Base-by-base conservation (phyloP, 78 protist species). In the Mantamonas sphyraenae region DNA sequence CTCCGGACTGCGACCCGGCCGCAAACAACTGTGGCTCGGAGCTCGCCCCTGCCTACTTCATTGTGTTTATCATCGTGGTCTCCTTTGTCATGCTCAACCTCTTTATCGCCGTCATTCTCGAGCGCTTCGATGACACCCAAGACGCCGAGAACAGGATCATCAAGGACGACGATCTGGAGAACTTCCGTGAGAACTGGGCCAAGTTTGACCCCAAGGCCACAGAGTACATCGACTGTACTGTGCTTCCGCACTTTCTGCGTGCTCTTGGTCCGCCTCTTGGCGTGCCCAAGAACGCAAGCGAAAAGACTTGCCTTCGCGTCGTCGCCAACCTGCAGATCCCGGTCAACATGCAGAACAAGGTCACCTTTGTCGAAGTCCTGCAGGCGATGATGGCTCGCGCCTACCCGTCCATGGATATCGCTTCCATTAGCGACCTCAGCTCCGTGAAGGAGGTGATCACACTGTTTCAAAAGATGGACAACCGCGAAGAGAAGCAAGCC, bases 51-150 rank as follows among this genome's bases (percentile, higher is more conserved):
- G 19, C 39, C 43, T 68, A 30, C 74, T 43, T 70, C 55, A 43
- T 60, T 31, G 3, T 26, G 50, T 60, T 58, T 37, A 10, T 31
- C 42, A 2, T 58, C 31, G 33, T 58, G 19, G 35, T 4, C 42
- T 7, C 9, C 35, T 58, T 16, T 16, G 64, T 73, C 2, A 3
- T 73, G 60, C 42, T 73, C 35, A 73, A 73, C 58, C 2, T 73
- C 12, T 50, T 73, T 42, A 33, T 61, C 56, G 79, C 79, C 9
- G 22, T 73, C 42, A 63, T 73, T 22, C 61, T 73, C 50, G 79
- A 73, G 3, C 45, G 47, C 58, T 61, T 73, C n/a, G 17, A 9
- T 35, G 10, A 12, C 10, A 10, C 47, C 47, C 5, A 5, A 12
- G 22, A 10, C 47, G 47, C 5, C 22, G 47, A 42, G 47, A 10